These are phyloP conservation scores for Acidomyces sp. DNA, from an alignment of 495 filamentous ascomycete species.

Conservation along the genomic window DNA sequence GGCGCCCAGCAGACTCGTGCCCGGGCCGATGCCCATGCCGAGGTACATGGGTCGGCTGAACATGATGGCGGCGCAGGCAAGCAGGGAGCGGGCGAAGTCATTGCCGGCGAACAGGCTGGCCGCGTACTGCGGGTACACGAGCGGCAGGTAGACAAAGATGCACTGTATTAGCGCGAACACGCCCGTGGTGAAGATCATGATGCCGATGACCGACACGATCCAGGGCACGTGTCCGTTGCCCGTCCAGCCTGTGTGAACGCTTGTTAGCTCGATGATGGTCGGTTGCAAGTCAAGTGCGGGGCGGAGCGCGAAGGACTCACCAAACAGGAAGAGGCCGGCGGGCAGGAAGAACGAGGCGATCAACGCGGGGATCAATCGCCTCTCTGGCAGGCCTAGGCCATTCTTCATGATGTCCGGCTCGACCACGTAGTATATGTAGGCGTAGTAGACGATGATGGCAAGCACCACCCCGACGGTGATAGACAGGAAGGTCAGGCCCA, in stretches of 20 bases:
- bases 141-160: slow-evolving; percentile 51
- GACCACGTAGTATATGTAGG: slow-evolving; percentile 39
- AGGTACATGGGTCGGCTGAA: slow-evolving; percentile 45
- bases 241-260: too few species aligned
- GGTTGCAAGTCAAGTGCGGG: too few species aligned
- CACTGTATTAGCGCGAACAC: slow-evolving; percentile 47
- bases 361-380: slow-evolving; percentile 43
- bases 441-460: slow-evolving; percentile 38
- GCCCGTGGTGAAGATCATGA: slow-evolving; percentile 39
- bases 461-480: slow-evolving; percentile 45
- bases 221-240: slow-evolving; percentile 42
- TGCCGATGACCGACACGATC: slow-evolving; percentile 49
- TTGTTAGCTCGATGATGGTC: too few species aligned
- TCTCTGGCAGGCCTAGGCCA: slow-evolving; percentile 39
- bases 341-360: slow-evolving; percentile 41
- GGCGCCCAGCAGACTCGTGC: slow-evolving; percentile 43
- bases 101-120: slow-evolving; percentile 50
- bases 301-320: too few species aligned
- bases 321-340: slow-evolving; percentile 50
- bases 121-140: slow-evolving; percentile 50
- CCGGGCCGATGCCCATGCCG: slow-evolving; percentile 44
- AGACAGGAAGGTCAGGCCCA: slow-evolving; percentile 53
- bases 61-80: slow-evolving; percentile 46
- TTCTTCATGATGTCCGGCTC: slow-evolving; percentile 36
- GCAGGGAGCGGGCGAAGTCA: slow-evolving; percentile 41